Evolutionary conservation across 1,284 basidiomycete species (phyloP), one percentile per base, ranked within the genome.

Genomic region (Entoloma clypeatum): DNA sequence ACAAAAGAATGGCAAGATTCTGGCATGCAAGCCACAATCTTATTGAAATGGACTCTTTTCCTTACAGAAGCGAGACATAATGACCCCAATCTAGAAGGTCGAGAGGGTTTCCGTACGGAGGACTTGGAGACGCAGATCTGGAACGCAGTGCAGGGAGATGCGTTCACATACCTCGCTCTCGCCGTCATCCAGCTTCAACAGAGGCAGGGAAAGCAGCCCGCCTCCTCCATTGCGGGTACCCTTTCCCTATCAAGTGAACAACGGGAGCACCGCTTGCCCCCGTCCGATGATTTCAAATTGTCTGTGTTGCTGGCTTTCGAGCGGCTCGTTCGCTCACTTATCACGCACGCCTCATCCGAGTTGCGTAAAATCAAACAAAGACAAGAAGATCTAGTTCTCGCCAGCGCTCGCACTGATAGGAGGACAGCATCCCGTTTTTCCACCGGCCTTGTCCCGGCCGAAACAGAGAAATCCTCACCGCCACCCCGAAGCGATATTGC

Each of bases 341-440:
- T 96, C 51, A 82, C 79, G 0, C 82, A 86, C 47, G 85, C 88
- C 6, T 89, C 86, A 9, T 85, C 87, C 0, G 87, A 94, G 59
- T 71, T 96, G n/a, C 79, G 89, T 30, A 91, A 90, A 58, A 83
- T 96, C 58, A 91, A 92, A 59, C 90, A 93, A 54, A 71, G 84
- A 28, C 92, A 96, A 59, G 93, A 96, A 62, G 93, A 96, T 57
- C 63, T 85, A 18, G 71, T 84, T 4, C 69, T 85, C 16, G 81
- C 82, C 2, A 77, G 65, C 48, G 75, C 74, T 33, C 75, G 81
- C 28, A 75, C 69, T 13, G 81, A 78, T 54, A 69, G 79, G 17
- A 63, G 78, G 41, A 62, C 61, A 43, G 67, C 70, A 43, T 52
- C 62, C 41, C 74, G 75, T 41, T 76, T 74, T 47, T 53, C 73